Evolutionary conservation across 768 basidiomycete genomes (phyloP), one percentile per base, ranked within the genome.

Genomic region (Terana coerulea): DNA sequence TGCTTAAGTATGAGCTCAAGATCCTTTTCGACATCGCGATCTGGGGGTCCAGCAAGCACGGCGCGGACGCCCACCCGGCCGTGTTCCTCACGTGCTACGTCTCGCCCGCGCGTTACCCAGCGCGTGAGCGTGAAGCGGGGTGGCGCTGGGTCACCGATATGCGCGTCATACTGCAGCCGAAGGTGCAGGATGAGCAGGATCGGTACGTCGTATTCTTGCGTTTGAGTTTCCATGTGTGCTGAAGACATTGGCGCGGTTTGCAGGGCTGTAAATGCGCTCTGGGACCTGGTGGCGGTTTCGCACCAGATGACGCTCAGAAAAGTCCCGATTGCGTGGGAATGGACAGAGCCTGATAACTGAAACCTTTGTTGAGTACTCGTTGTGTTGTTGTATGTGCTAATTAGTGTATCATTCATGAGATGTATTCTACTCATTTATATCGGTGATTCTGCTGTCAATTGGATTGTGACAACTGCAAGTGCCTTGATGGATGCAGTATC

Each of bases 291-390:
- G 15, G 61, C 57, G 4, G 54, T 64, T n/a, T 54, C 52, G 22
- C 63, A 64, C 46, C 63, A 62, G 26, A 59, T 64, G 51, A 56
- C 52, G 1, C 25, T 52, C 42, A 44, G 51, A 24, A 42, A 42
- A 12, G 37, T 52, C 11, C 51, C 51, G 8, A 45, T 39, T 31
- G 21, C 21, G 15, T 52, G 51, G 51, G 35, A 37, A 3, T 52
- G 51, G 51, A 37, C 6, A 26, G 30, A 47, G 43, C 15, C 34
- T 17, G 8, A 35, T 35, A 35, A 17, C 34, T 14, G 34, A 35
- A n/a, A 35, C 33, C n/a, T n/a, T n/a, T n/a, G n/a, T n/a, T n/a
- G n/a, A n/a, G n/a, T n/a, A n/a, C n/a, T n/a, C n/a, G n/a, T n/a
- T n/a, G n/a, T n/a, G n/a, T n/a, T n/a, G n/a, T n/a, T n/a, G n/a